phyloP scores from a whole-genome alignment of 768 basidiomycete genomes.

The Hypsizygus marmoreus region DNA sequence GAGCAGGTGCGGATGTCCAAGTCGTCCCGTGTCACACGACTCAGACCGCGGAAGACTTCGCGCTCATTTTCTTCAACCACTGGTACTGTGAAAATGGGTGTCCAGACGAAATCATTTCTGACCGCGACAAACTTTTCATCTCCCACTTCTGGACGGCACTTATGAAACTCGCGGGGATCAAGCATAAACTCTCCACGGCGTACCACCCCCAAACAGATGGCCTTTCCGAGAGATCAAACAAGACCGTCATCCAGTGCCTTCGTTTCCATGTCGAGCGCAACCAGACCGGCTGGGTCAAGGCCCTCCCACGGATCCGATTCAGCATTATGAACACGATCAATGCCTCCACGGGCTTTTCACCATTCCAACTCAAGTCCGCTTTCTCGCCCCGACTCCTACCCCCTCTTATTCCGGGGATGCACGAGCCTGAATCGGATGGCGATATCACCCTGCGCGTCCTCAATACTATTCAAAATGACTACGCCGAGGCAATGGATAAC shows the following conservation, averaged over 20 bases:
- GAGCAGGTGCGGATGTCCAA: conserved; percentile 7
- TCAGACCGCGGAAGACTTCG: conserved; percentile 22
- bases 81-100: conserved; percentile 35
- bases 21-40: conserved; percentile 7
- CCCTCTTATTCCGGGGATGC: too few relatives aligned
- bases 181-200: conserved; percentile 2
- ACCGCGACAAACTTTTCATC: conserved; percentile 35
- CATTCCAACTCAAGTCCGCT: conserved; percentile 25
- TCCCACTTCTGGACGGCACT: conserved; percentile 16
- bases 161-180: neutral
- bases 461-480: too few relatives aligned
- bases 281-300: conserved; percentile 26
- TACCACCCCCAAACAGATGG: neutral
- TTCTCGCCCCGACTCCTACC: conserved; percentile 22
- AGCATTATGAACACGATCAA: too few relatives aligned
- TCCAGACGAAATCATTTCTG: conserved; percentile 27
- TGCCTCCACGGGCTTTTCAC: conserved; percentile 23
- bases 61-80: conserved; percentile 23
- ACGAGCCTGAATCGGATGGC: too few relatives aligned
- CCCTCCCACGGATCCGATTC: conserved; percentile 25
- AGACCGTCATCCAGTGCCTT: too few relatives aligned
- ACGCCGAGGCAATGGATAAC: conserved; percentile 5
- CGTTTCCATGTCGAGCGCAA: too few relatives aligned
- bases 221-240: too few relatives aligned
- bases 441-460: conserved; percentile 13